Conservation (phyloP, 139 green algal genomes). For the Pleodorina starrii region DNA sequence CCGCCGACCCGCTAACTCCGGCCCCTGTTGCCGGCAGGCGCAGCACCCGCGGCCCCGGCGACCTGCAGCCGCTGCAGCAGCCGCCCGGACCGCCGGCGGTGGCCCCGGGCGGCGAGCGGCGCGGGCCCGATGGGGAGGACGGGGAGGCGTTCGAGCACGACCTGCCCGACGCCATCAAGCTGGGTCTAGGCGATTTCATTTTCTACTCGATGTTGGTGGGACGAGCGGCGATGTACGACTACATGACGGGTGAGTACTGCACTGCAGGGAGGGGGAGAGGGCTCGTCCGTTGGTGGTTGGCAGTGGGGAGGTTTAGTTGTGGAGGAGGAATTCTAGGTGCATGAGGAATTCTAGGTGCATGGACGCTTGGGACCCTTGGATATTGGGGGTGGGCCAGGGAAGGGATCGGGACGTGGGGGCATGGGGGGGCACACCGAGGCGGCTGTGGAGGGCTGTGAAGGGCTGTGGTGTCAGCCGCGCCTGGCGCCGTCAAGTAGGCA, state of each 20-base stretch:
- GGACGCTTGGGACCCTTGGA: too few relatives aligned
- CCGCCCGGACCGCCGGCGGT: neutral
- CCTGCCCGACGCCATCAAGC: conserved; percentile 89
- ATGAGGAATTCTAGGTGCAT: neutral
- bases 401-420: too few relatives aligned
- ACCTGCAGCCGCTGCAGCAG: neutral
- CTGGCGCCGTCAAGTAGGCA: too few relatives aligned
- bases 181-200: conserved; percentile 98
- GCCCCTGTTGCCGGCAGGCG: neutral
- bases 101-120: neutral
- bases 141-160: conserved; percentile 1
- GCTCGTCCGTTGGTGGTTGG: too few relatives aligned
- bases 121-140: neutral
- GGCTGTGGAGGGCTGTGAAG: too few relatives aligned
- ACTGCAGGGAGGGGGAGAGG: too few relatives aligned
- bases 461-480: too few relatives aligned
- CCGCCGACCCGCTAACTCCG: neutral
- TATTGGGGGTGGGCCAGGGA: neutral
- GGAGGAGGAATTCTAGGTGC: neutral
- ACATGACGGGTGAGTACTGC: conserved; percentile 86
- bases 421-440: too few relatives aligned
- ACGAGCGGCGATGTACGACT: conserved; percentile 95
- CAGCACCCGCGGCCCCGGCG: neutral
- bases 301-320: neutral
- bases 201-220: conserved; percentile 97